Evolutionary conservation across 192 early-diverging fungal genomes (phyloP), one percentile per base, ranked within the genome.

Genomic region (Linnemannia hyalina): DNA sequence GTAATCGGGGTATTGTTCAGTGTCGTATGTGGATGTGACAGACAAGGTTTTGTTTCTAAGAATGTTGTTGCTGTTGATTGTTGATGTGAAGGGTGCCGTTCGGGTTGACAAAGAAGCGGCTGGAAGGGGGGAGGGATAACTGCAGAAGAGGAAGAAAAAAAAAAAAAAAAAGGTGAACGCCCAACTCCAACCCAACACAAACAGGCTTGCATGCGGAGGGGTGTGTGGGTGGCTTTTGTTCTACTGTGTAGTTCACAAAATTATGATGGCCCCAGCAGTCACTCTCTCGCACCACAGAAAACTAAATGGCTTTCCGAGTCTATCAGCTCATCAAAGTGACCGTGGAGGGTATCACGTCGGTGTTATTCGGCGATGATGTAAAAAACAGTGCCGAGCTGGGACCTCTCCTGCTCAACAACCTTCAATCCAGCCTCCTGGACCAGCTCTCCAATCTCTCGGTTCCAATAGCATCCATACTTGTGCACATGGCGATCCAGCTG

Each of bases 401-500:
- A 86, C n/a, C 84, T 70, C 47, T 86, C 84, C 76, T 81, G 60
- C 71, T 86, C 84, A 47, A 68, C 47, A 18, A 86, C 54, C 44
- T 74, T 70, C 32, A 86, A n/a, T 41, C 84, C 84, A 23, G 84
- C 84, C 52, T 86, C 84, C 36, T 35, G 22, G 1, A 86, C 78
- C n/a, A 86, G 40, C 5, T 81, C 79, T 26, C 77, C 76, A 73
- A 86, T 86, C 73, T 86, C 84, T 1, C 84, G 69, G 36, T 86
- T 86, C 84, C 84, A 86, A 32, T 86, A 86, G 44, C 84, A 86
- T 9, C 84, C 84, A 75, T 86, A 86, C 76, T 86, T 86, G 75
- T 86, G 84, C 42, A 86, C 84, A 81, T 86, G 84, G 36, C 65
- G 69, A 44, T 86, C 84, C 41, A 86, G 42, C 38, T 86, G 68